Evolutionary conservation across 108 stramenopile genomes (phyloP).

Genomic region (Halocafeteria seosinensis): DNA sequence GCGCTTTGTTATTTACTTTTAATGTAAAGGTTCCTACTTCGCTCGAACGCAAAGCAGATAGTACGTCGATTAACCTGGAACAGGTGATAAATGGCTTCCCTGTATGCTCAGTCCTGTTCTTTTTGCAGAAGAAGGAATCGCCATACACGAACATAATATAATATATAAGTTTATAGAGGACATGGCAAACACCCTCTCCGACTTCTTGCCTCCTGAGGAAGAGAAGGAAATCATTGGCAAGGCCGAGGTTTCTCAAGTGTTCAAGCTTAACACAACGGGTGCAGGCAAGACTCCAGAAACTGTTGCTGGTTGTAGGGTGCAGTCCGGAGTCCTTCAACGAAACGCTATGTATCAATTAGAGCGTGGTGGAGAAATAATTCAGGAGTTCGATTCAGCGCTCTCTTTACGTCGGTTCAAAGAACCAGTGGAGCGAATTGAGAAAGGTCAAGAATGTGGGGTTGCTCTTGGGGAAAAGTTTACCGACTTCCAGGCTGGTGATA

Average conservation of each 20-base stretch:
- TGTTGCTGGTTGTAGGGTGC: background rate
- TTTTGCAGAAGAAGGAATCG: constrained; percentile 15
- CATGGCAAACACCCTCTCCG: background rate
- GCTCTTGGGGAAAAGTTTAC: background rate
- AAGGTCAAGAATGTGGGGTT: background rate
- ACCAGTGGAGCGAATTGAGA: background rate
- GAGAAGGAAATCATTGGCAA: constrained; percentile 10
- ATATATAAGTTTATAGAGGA: constrained; percentile 34
- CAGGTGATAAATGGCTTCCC: too few species aligned
- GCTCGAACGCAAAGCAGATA: background rate
- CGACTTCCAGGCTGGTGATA: background rate
- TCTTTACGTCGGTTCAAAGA: background rate
- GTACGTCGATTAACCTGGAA: too few species aligned
- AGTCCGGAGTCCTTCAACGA: background rate
- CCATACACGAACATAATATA: constrained; percentile 21
- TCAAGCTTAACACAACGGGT: constrained; percentile 11
- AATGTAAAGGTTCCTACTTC: background rate
- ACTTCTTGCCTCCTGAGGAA: background rate
- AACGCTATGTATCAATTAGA: background rate
- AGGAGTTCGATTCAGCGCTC: background rate
- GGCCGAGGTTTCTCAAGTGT: constrained; percentile 18
- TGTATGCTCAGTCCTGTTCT: too few species aligned
- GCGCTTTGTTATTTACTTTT: background rate
- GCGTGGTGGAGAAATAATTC: background rate
- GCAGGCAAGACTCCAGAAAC: background rate